These are phyloP conservation scores for Nigrospora oryzae DNA, from an alignment of 2,329 filamentous ascomycete species.

Conservation along the genomic window DNA sequence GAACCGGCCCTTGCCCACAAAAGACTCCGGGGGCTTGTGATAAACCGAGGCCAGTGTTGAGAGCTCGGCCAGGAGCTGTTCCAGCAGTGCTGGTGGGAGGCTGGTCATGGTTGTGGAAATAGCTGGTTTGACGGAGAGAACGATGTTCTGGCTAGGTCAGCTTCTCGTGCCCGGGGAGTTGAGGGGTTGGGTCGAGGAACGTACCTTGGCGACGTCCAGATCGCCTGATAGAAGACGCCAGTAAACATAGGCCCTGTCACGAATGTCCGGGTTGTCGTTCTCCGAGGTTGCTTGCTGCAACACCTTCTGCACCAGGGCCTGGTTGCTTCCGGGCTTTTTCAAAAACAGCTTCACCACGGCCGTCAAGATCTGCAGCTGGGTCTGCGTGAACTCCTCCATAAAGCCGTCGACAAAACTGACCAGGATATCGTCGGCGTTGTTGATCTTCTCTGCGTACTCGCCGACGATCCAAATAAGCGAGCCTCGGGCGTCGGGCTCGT, in stretches of 20 bases:
- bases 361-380: slow-evolving; percentile 95
- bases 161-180: neutral
- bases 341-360: slow-evolving; percentile 96
- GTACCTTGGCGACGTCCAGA: slow-evolving; percentile 77
- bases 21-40: slow-evolving; percentile 97
- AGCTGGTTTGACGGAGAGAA: slow-evolving; percentile 87
- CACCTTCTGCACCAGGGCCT: slow-evolving; percentile 88
- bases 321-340: slow-evolving; percentile 89
- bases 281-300: slow-evolving; percentile 87
- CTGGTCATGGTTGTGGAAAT: slow-evolving; percentile 93
- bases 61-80: slow-evolving; percentile 83
- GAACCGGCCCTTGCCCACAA: slow-evolving; percentile 89
- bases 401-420: slow-evolving; percentile 88
- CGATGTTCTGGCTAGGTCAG: slow-evolving; percentile 55
- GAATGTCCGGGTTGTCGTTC: slow-evolving; percentile 95
- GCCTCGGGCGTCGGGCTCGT: slow-evolving; percentile 85
- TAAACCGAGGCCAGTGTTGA: slow-evolving; percentile 96
- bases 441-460: slow-evolving; percentile 98
- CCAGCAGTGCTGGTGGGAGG: slow-evolving; percentile 72
- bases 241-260: slow-evolving; percentile 95
- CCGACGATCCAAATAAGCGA: slow-evolving; percentile 98
- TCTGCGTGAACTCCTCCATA: slow-evolving; percentile 95
- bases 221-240: slow-evolving; percentile 94
- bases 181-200: slow-evolving; percentile 4
- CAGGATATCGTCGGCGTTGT: slow-evolving; percentile 92